Evolutionary conservation across 148 eudicot species (phyloP).

Genomic region (Cornus controversa): DNA sequence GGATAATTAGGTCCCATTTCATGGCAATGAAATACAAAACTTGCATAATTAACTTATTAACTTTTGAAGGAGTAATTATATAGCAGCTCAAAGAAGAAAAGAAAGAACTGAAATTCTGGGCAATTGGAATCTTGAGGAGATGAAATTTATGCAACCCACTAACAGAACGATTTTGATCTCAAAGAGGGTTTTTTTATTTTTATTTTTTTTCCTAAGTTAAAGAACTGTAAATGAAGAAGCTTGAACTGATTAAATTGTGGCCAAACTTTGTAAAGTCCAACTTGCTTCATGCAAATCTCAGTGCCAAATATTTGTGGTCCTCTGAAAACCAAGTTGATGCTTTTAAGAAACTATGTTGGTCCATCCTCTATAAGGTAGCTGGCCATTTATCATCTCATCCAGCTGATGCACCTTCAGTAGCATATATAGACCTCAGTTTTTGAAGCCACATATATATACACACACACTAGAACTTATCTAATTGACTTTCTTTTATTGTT

Average conservation of each 20-base stretch:
- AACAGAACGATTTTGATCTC: background rate
- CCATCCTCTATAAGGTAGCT: constrained; percentile 15
- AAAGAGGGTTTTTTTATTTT: background rate
- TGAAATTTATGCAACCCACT: background rate
- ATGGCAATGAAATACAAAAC: too few species aligned
- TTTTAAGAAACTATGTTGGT: constrained; percentile 16
- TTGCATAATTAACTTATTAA: background rate
- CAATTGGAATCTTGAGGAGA: background rate
- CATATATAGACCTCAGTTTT: constrained; percentile 7
- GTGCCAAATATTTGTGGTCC: constrained; percentile 11
- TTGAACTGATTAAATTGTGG: background rate
- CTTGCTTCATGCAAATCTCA: constrained; percentile 6
- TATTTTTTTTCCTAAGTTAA: background rate
- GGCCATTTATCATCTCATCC: constrained; percentile 3
- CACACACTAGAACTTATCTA: constrained; percentile 11
- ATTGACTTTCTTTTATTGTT: background rate
- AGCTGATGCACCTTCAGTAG: background rate
- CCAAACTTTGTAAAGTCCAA: background rate
- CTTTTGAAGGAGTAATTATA: background rate
- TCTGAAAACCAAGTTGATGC: constrained; percentile 8
- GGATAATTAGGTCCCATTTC: too few species aligned
- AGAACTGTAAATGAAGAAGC: background rate
- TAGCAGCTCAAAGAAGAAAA: background rate
- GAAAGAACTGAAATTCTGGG: background rate
- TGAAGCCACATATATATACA: constrained; percentile 12